These are phyloP conservation scores for Termitomyces sp. DNA, from an alignment of 768 basidiomycete genomes.

Conservation along the genomic window DNA sequence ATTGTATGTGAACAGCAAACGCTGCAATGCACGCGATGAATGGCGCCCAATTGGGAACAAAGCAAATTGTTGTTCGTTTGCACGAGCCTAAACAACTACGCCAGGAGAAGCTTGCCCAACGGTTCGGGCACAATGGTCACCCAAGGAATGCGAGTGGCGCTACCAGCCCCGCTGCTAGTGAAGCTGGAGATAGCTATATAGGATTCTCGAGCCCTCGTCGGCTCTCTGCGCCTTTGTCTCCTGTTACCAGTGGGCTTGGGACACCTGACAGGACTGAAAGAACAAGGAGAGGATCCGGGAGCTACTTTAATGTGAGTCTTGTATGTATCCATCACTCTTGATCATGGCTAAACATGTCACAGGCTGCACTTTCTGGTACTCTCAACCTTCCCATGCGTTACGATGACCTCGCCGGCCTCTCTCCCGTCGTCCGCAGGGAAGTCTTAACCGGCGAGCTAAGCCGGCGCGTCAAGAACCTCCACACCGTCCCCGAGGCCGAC, in stretches of 20 bases:
- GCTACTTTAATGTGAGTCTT: conserved; percentile 72
- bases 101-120: conserved; percentile 81
- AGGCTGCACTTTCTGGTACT: conserved; percentile 82
- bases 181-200: conserved; percentile 70
- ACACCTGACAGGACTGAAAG: conserved; percentile 50
- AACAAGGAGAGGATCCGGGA: conserved; percentile 76
- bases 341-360: too few species aligned
- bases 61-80: conserved; percentile 80
- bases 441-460: conserved; percentile 81
- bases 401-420: conserved; percentile 76
- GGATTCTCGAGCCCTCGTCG: conserved; percentile 76
- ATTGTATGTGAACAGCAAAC: conserved; percentile 41
- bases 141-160: conserved; percentile 80
- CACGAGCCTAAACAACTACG: conserved; percentile 92
- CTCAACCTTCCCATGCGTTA: conserved; percentile 84
- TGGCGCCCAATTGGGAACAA: conserved; percentile 62
- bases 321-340: too few species aligned
- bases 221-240: conserved; percentile 4
- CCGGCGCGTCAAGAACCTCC: conserved; percentile 62
- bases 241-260: conserved; percentile 37
- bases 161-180: conserved; percentile 80
- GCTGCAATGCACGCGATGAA: conserved; percentile 83
- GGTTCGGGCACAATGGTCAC: conserved; percentile 79
- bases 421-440: conserved; percentile 85
- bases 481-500: conserved; percentile 49